Percentiles rank a stretch among this genome's conserved stretches.
phyloP scores from a whole-genome alignment of 192 early-diverging fungal genomes.

The Coemansia sp. region DNA sequence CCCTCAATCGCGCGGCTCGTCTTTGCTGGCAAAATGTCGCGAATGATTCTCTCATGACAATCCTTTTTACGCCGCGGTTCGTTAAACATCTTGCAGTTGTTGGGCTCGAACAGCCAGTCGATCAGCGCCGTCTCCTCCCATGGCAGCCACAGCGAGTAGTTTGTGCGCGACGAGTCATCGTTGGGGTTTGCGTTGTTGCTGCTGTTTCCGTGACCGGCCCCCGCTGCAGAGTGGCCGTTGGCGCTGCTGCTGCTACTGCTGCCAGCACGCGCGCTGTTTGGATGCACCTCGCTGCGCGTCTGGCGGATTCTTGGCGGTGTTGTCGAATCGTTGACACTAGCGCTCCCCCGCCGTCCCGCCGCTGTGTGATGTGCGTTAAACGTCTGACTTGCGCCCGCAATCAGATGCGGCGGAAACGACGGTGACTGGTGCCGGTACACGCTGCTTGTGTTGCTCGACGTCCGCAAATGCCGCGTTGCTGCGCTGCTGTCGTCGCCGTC shows the following conservation, averaged over 20 bases:
- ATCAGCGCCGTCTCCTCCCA: constrained; percentile 50
- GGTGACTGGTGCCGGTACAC: constrained; percentile 4
- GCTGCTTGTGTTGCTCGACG: constrained; percentile 8
- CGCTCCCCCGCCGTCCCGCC: constrained; percentile 10
- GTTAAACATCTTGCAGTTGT: constrained; percentile 51
- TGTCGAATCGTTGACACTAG: constrained; percentile 4
- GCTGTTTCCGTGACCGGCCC: not conserved
- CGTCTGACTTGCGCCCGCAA: not conserved
- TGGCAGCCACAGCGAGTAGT: constrained; percentile 48
- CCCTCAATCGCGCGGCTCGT: constrained; percentile 55
- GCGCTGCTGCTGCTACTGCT: constrained; percentile 14
- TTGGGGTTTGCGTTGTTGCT: not conserved
- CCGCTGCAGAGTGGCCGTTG: constrained; percentile 7
- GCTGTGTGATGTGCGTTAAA: constrained; percentile 15
- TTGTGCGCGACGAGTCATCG: constrained; percentile 22
- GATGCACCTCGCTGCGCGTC: constrained; percentile 32
- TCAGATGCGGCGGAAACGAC: constrained; percentile 1
- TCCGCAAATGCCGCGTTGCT: not conserved
- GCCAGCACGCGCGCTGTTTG: constrained; percentile 5
- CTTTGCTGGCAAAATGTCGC: constrained; percentile 44
- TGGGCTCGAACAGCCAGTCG: constrained; percentile 51
- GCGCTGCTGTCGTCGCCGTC: not conserved
- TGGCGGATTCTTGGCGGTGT: constrained; percentile 39
- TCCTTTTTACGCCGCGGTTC: constrained; percentile 54
- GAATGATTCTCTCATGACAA: constrained; percentile 53